Conservation (phyloP, 1,284 basidiomycete genomes). For the Ustilago vetiveriae region DNA sequence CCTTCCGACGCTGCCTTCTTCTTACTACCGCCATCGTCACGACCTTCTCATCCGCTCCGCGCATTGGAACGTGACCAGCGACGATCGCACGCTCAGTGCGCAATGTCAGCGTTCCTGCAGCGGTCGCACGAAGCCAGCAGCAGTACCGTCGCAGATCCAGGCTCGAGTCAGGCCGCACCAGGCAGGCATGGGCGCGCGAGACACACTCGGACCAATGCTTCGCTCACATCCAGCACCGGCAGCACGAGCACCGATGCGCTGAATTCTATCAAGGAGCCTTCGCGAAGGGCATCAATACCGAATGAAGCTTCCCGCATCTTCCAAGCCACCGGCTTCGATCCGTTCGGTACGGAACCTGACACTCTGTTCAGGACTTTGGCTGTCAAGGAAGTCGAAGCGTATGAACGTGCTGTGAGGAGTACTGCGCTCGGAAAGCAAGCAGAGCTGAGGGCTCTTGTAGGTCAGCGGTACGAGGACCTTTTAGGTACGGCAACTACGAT, state of each 20-base stretch:
- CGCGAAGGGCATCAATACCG: constrained; percentile 11
- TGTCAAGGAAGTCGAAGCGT: constrained; percentile 49
- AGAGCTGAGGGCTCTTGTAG: constrained; percentile 50
- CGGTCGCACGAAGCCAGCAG: constrained; percentile 2
- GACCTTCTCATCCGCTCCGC: too few species aligned
- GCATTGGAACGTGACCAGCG: too few species aligned
- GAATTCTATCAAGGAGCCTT: constrained; percentile 1
- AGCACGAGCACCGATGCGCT: constrained; percentile 7
- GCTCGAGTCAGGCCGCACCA: constrained; percentile 6
- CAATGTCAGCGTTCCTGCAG: constrained; percentile 13
- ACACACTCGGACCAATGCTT: constrained; percentile 43
- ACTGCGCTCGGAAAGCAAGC: constrained; percentile 44
- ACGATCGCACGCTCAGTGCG: not conserved
- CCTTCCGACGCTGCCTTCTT: not conserved
- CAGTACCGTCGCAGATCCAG: not conserved
- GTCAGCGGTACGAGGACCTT: constrained; percentile 56
- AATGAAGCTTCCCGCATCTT: constrained; percentile 35
- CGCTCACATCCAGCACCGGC: constrained; percentile 34
- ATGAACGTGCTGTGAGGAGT: constrained; percentile 24
- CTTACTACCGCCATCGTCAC: too few species aligned
- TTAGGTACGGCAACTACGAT: constrained; percentile 57
- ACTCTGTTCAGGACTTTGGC: constrained; percentile 35
- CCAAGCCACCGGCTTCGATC: constrained; percentile 39
- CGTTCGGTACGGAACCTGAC: constrained; percentile 46
- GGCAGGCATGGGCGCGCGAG: constrained; percentile 25